These are phyloP conservation scores for Cryptosporidium bovis DNA, from an alignment of 169 alveolate genomes.

Conservation along the genomic window DNA sequence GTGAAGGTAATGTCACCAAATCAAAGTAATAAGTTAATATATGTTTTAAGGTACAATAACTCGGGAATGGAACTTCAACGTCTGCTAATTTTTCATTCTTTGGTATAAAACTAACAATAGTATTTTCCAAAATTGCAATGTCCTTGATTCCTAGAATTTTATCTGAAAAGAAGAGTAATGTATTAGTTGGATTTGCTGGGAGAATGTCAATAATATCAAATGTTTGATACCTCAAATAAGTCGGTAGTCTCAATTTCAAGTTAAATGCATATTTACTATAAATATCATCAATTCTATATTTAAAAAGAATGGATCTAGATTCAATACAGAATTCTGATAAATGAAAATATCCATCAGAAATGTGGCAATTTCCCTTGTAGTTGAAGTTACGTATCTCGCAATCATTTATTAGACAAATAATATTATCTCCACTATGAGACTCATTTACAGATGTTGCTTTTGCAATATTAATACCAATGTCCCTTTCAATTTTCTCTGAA, in stretches of 20 bases:
- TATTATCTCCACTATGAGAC: neutral
- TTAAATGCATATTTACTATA: slow-evolving; percentile 3
- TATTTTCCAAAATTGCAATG: slow-evolving; percentile 3
- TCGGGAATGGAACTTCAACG: slow-evolving; percentile 54
- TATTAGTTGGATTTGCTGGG: slow-evolving; percentile 27
- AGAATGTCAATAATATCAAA: slow-evolving; percentile 58
- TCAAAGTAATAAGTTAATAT: slow-evolving; percentile 38
- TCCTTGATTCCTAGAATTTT: slow-evolving; percentile 21
- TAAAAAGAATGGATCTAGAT: slow-evolving; percentile 11
- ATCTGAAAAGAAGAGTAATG: slow-evolving; percentile 9
- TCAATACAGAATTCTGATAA: slow-evolving; percentile 4
- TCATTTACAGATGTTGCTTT: neutral
- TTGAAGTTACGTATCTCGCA: neutral
- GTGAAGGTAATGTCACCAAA: slow-evolving; percentile 32
- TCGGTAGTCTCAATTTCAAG: slow-evolving; percentile 12
- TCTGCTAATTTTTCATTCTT: neutral
- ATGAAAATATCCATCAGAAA: slow-evolving; percentile 33
- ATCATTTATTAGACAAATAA: neutral
- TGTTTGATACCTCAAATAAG: neutral
- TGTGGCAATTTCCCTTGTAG: slow-evolving; percentile 29
- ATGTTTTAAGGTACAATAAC: neutral
- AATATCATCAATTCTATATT: neutral
- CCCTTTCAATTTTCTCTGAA: neutral
- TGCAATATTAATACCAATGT: neutral
- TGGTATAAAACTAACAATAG: slow-evolving; percentile 10